These are phyloP conservation scores for Tylopilus balloui DNA, from an alignment of 768 basidiomycete genomes.

Conservation along the genomic window DNA sequence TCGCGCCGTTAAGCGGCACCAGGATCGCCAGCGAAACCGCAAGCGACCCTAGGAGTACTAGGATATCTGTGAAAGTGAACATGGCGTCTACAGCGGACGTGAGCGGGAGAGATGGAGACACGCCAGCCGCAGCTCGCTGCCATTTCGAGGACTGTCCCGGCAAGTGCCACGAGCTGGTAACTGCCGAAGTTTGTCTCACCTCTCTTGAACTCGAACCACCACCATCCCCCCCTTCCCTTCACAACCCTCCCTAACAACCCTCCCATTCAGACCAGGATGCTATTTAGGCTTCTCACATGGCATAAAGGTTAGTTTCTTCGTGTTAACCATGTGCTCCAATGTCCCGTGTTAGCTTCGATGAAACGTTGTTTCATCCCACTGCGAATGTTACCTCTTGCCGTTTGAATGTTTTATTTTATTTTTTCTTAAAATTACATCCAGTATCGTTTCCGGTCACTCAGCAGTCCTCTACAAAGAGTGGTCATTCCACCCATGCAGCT, in stretches of 20 bases:
- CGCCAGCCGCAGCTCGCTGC: slow-evolving; percentile 6
- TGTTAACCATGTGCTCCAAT: background rate
- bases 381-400: background rate
- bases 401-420: background rate
- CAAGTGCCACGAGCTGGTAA: slow-evolving; percentile 26
- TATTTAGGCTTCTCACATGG: background rate
- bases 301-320: background rate
- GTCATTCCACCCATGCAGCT: background rate
- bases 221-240: slow-evolving; percentile 15
- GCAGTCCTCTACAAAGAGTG: background rate
- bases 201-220: slow-evolving; percentile 32
- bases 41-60: slow-evolving; percentile 43
- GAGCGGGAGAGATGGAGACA: background rate
- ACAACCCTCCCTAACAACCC: background rate
- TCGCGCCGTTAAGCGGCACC: slow-evolving; percentile 60
- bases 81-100: slow-evolving; percentile 17
- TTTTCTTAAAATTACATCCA: background rate
- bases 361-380: background rate
- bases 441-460: background rate
- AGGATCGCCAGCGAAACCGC: slow-evolving; percentile 51
- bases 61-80: slow-evolving; percentile 35
- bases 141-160: slow-evolving; percentile 20
- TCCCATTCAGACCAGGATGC: background rate
- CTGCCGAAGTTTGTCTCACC: slow-evolving; percentile 17
- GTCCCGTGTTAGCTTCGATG: background rate